Percentiles rank a stretch among this genome's conserved stretches.
These are phyloP conservation scores for Sclerotiophoma versabilis DNA, from an alignment of 2,329 filamentous ascomycete species.

Conservation along the genomic window DNA sequence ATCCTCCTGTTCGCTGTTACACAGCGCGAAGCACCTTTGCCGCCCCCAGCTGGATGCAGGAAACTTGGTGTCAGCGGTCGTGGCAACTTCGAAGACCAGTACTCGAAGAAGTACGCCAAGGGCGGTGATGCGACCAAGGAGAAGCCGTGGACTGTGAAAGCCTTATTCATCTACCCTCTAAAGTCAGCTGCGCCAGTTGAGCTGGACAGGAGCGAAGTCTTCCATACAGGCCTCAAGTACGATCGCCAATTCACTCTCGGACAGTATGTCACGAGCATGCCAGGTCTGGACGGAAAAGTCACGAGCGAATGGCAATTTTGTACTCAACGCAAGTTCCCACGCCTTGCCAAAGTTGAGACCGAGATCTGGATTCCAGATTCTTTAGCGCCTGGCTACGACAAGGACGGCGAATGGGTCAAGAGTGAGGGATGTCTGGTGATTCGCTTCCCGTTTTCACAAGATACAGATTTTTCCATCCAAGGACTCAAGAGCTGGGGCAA, in stretches of 20 bases:
- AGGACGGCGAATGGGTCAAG: constrained; percentile 58
- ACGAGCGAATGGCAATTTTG: constrained; percentile 70
- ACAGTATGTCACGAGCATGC: constrained; percentile 59
- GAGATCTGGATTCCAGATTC: constrained; percentile 75
- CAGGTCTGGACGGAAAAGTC: constrained; percentile 53
- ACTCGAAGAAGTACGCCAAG: constrained; percentile 57
- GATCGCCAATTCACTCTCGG: constrained; percentile 87
- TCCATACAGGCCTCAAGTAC: constrained; percentile 74
- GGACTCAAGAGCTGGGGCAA: constrained; percentile 43
- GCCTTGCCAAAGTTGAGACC: constrained; percentile 72
- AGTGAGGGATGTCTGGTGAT: constrained; percentile 69
- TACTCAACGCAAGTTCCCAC: constrained; percentile 73
- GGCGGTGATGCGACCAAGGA: constrained; percentile 34
- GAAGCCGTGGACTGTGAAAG: constrained; percentile 62
- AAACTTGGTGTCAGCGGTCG: constrained; percentile 58
- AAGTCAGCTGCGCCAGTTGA: constrained; percentile 84
- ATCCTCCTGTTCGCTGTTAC: constrained; percentile 34
- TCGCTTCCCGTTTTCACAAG: constrained; percentile 65
- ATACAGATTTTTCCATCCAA: constrained; percentile 41
- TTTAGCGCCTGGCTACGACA: constrained; percentile 59
- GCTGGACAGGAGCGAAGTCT: constrained; percentile 68
- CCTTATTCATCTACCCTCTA: constrained; percentile 80
- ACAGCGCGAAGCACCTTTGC: constrained; percentile 29
- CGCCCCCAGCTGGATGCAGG: constrained; percentile 56
- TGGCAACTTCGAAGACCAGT: constrained; percentile 65